Percentiles rank a stretch among this genome's conserved stretches.
phyloP scores from a whole-genome alignment of 495 filamentous ascomycete species.

The Parmelia sp. region DNA sequence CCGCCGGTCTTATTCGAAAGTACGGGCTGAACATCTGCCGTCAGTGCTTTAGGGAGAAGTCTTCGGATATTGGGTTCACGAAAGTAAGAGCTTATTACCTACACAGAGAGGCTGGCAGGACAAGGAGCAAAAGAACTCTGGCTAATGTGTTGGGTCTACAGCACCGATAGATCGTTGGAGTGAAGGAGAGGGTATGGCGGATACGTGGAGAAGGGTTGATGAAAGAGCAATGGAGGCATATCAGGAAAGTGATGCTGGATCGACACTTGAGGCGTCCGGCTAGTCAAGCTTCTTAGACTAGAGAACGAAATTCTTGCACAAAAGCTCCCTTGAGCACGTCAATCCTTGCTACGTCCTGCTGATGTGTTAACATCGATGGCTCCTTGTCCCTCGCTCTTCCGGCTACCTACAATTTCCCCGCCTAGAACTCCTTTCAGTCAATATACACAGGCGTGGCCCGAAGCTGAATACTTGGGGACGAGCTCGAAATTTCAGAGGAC shows the following conservation, averaged over 20 bases:
- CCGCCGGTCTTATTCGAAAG: slow-evolving; percentile 82
- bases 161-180: neutral
- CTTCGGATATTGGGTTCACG: slow-evolving; percentile 89
- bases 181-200: neutral
- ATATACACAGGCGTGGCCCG: neutral
- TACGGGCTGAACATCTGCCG: slow-evolving; percentile 98
- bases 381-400: neutral
- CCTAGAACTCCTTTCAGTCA: neutral
- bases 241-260: neutral
- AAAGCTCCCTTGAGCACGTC: neutral
- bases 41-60: slow-evolving; percentile 99
- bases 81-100: slow-evolving; percentile 60
- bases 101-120: neutral
- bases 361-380: neutral
- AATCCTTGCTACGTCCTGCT: neutral
- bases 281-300: neutral
- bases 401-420: neutral
- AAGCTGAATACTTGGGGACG: neutral
- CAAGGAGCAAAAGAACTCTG: neutral
- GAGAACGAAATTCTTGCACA: neutral
- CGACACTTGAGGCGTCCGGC: neutral
- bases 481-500: neutral
- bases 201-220: neutral
- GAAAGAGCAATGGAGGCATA: slow-evolving; percentile 1
- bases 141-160: neutral